Conservation (phyloP, 306 rosid species). For the Cucurbita ficifolia region DNA sequence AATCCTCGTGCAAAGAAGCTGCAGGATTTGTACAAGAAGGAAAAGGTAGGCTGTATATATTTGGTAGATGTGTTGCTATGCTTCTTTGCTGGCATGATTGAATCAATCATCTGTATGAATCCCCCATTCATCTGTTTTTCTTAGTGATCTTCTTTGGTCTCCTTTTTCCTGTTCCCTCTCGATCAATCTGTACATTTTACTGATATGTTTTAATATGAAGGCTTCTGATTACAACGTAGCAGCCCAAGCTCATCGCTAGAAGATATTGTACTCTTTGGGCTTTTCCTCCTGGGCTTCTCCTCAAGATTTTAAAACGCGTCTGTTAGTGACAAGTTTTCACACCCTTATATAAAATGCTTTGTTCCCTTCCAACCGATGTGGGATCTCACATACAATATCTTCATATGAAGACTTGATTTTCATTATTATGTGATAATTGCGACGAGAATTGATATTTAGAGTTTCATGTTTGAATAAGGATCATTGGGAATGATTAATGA, state of each 20-base stretch:
- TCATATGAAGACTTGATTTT: neutral
- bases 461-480: neutral
- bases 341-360: too few relatives aligned
- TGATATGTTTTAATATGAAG: neutral
- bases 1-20: neutral
- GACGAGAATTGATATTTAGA: neutral
- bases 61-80: slow-evolving; percentile 11
- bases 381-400: neutral
- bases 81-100: slow-evolving; percentile 11
- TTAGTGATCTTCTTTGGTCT: neutral
- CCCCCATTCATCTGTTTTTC: neutral
- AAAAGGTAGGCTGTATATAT: slow-evolving; percentile 10
- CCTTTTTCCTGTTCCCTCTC: neutral
- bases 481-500: neutral
- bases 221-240: neutral
- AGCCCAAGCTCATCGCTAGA: too few relatives aligned
- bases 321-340: too few relatives aligned
- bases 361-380: too few relatives aligned
- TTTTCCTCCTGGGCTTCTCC: too few relatives aligned
- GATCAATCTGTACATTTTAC: neutral
- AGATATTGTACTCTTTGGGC: too few relatives aligned
- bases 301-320: too few relatives aligned
- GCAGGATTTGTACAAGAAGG: neutral
- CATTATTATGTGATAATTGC: neutral
- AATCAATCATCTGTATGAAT: neutral